phyloP scores from a whole-genome alignment of 306 rosid genomes.

The Rubus idaeus region DNA sequence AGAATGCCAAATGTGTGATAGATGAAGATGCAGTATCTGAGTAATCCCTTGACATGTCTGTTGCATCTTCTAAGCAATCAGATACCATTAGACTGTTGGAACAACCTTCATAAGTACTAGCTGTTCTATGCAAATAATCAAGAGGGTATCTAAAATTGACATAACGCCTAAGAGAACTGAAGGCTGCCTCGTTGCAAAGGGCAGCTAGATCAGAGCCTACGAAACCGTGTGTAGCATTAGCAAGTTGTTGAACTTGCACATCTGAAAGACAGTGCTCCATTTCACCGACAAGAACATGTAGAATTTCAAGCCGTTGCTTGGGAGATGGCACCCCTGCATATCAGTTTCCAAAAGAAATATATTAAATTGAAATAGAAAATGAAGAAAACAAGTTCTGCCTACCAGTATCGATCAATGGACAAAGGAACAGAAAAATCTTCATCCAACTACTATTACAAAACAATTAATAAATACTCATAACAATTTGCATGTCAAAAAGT shows the following conservation, averaged over 20 bases:
- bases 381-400: neutral
- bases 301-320: conserved; percentile 63
- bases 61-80: conserved; percentile 25
- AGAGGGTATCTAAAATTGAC: conserved; percentile 34
- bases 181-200: conserved; percentile 78
- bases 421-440: neutral
- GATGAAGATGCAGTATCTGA: conserved; percentile 39
- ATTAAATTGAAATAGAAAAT: neutral
- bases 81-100: conserved; percentile 31
- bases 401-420: neutral
- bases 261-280: conserved; percentile 67
- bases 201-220: conserved; percentile 91
- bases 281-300: conserved; percentile 63
- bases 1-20: conserved; percentile 32
- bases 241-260: conserved; percentile 70
- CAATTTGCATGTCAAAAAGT: neutral
- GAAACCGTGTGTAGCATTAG: conserved; percentile 78
- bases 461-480: neutral
- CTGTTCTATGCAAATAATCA: conserved; percentile 26
- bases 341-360: conserved; percentile 18
- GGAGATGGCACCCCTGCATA: conserved; percentile 88
- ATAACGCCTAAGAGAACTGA: conserved; percentile 57
- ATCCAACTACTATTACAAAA: neutral
- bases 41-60: conserved; percentile 29
- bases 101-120: conserved; percentile 21